phyloP scores from a whole-genome alignment of 495 filamentous ascomycete species.

The Podospora pseudoanserina region DNA sequence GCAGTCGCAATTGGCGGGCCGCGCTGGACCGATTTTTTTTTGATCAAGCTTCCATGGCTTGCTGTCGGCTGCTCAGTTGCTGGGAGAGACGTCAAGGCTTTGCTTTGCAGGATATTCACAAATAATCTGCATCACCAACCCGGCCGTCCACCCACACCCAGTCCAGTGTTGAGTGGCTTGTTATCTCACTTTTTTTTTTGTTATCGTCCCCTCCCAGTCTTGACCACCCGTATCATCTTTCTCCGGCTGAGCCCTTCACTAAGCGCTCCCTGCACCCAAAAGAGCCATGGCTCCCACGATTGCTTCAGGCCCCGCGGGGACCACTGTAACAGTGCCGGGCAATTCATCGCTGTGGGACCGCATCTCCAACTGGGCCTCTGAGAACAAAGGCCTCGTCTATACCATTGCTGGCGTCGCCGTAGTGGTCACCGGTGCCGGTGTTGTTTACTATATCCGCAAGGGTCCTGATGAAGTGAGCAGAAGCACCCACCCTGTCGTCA shows the following conservation, averaged over 20 bases:
- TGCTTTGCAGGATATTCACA: conserved; percentile 10
- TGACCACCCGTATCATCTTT: not conserved
- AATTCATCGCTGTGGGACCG: conserved; percentile 79
- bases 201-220: not conserved
- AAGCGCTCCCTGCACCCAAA: not conserved
- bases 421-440: conserved; percentile 83
- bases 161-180: not conserved
- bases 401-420: conserved; percentile 92
- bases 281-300: conserved; percentile 40
- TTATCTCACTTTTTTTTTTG: not conserved
- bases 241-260: not conserved
- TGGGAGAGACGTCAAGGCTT: conserved; percentile 8
- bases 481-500: not conserved
- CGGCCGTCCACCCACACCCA: not conserved
- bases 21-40: conserved; percentile 17
- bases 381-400: conserved; percentile 92
- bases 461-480: conserved; percentile 34
- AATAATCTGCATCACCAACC: not conserved
- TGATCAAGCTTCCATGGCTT: conserved; percentile 16
- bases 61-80: conserved; percentile 11
- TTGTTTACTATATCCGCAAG: conserved; percentile 76
- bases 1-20: conserved; percentile 18
- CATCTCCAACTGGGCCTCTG: conserved; percentile 85
- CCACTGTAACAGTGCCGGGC: conserved; percentile 38
- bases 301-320: conserved; percentile 38